phyloP scores from a whole-genome alignment of 148 eudicot genomes.

The Vaccinium macrocarpon region DNA sequence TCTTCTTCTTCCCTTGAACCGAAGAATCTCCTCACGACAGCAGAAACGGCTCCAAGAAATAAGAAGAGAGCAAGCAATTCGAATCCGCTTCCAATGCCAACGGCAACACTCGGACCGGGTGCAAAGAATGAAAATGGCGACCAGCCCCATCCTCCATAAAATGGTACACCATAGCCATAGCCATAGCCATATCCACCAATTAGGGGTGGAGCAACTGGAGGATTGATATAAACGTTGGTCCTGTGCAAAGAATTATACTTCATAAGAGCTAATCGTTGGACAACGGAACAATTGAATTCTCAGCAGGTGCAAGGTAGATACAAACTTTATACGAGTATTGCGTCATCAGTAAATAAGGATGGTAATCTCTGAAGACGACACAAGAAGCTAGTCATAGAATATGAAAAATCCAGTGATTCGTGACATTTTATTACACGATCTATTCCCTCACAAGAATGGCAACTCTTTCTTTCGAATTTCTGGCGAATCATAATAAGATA shows the following conservation, averaged over 20 bases:
- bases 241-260: constrained; percentile 36
- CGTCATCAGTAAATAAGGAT: not conserved
- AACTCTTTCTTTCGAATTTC: no score
- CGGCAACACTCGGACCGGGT: constrained; percentile 79
- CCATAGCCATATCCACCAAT: constrained; percentile 89
- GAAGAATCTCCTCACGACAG: constrained; percentile 48
- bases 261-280: not conserved
- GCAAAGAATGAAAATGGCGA: constrained; percentile 88
- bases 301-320: not conserved
- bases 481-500: no score
- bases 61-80: constrained; percentile 58
- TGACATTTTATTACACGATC: no score
- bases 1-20: constrained; percentile 43
- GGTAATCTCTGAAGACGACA: not conserved
- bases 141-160: constrained; percentile 96
- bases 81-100: constrained; percentile 89
- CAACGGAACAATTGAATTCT: not conserved
- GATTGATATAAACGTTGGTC: constrained; percentile 86
- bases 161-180: constrained; percentile 60
- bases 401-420: not conserved
- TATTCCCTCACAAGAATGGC: no score
- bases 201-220: constrained; percentile 88
- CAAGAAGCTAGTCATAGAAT: not conserved
- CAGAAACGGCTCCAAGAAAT: constrained; percentile 48
- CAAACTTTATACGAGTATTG: not conserved